Evolutionary conservation across 108 stramenopile genomes (phyloP).

Genomic region (Aurantiochytrium sp.): DNA sequence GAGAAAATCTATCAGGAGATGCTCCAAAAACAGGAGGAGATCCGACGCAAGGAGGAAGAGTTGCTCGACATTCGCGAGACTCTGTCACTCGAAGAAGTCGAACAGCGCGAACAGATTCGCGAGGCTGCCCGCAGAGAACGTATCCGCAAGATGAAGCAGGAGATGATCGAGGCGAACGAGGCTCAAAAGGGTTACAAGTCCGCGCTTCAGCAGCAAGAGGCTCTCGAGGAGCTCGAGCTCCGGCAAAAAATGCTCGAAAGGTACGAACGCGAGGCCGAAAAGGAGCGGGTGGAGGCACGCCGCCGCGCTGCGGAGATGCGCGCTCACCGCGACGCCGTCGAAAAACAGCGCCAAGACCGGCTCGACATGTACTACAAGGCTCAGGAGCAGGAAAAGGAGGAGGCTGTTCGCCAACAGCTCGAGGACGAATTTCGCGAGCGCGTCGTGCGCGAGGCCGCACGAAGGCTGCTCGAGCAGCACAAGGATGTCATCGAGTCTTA

Average conservation of each 20-base stretch:
- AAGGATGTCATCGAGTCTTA: neutral
- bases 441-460: neutral
- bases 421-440: slow-evolving; percentile 9
- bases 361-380: slow-evolving; percentile 6
- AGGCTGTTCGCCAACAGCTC: neutral
- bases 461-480: neutral
- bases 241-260: neutral
- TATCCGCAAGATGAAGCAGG: slow-evolving; percentile 1
- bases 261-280: neutral
- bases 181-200: slow-evolving; percentile 12
- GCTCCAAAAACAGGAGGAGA: neutral
- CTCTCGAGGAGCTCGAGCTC: slow-evolving; percentile 3
- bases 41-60: neutral
- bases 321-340: neutral
- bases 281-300: neutral
- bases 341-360: neutral
- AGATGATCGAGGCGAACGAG: slow-evolving; percentile 13
- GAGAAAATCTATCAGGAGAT: slow-evolving; percentile 1
- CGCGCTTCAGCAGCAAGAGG: neutral
- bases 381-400: slow-evolving; percentile 10
- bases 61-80: slow-evolving; percentile 12
- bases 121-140: neutral
- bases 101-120: neutral
- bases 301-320: neutral
- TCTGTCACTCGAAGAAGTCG: neutral